A percentile compares a stretch with the other conserved stretches of the same genome.
These are phyloP conservation scores for Trametes villosa DNA, from an alignment of 768 basidiomycete species.

Conservation along the genomic window DNA sequence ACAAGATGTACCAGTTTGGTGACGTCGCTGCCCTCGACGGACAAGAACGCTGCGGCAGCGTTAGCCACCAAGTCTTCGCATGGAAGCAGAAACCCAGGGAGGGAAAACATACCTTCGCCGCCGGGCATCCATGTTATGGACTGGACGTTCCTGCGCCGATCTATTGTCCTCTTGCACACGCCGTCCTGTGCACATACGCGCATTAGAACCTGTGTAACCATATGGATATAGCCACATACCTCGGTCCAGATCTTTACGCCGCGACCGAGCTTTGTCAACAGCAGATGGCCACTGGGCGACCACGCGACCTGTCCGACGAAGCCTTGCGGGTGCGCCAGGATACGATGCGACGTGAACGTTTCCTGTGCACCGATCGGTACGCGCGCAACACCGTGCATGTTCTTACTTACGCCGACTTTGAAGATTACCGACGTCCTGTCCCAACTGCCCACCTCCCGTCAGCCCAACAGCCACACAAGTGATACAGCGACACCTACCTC, in stretches of 20 bases:
- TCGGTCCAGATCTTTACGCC: slow-evolving; percentile 77
- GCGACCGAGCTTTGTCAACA: slow-evolving; percentile 67
- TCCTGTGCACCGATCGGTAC: slow-evolving; percentile 43
- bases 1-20: slow-evolving; percentile 58
- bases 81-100: neutral
- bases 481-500: slow-evolving; percentile 45
- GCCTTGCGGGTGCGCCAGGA: slow-evolving; percentile 69
- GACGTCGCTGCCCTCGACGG: slow-evolving; percentile 67
- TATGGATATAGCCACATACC: slow-evolving; percentile 38
- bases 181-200: slow-evolving; percentile 53
- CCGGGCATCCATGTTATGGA: slow-evolving; percentile 71
- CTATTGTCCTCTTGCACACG: slow-evolving; percentile 68
- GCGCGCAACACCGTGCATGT: neutral
- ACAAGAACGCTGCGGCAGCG: slow-evolving; percentile 58
- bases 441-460: slow-evolving; percentile 49
- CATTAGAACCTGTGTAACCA: neutral
- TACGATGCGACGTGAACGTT: slow-evolving; percentile 60
- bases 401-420: slow-evolving; percentile 56
- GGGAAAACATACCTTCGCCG: slow-evolving; percentile 50
- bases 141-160: slow-evolving; percentile 58
- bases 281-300: slow-evolving; percentile 65
- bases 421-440: slow-evolving; percentile 72
- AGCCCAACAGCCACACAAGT: slow-evolving; percentile 4
- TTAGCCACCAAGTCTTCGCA: no score
- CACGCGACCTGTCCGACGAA: slow-evolving; percentile 81